Conservation (phyloP, 352 stramenopile genomes). For the Aphanomyces invadans region DNA sequence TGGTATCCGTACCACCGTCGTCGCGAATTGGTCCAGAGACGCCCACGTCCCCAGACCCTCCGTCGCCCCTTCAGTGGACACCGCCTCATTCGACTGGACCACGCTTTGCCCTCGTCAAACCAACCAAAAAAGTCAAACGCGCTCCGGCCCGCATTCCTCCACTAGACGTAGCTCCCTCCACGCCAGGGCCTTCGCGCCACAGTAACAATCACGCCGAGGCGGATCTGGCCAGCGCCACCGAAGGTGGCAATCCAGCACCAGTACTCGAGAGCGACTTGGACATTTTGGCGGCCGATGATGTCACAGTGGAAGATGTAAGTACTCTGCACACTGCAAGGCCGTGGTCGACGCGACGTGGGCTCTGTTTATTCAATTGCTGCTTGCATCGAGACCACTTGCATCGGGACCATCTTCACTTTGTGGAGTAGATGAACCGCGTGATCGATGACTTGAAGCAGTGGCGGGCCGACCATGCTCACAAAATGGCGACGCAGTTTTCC, state of each 20-base stretch:
- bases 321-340: background rate
- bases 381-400: background rate
- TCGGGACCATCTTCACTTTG: too few species aligned
- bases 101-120: constrained; percentile 4
- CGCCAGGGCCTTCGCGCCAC: background rate
- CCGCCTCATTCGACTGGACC: background rate
- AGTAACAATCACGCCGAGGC: background rate
- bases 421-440: constrained; percentile 20
- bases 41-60: background rate
- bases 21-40: background rate
- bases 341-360: background rate
- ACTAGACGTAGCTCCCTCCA: background rate
- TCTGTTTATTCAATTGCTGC: background rate
- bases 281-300: background rate
- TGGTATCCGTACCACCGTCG: background rate
- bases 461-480: constrained; percentile 12
- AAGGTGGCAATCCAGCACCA: background rate
- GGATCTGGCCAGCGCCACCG: background rate
- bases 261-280: background rate
- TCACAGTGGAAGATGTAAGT: constrained; percentile 5
- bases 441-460: constrained; percentile 6
- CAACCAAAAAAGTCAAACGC: constrained; percentile 6
- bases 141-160: constrained; percentile 11
- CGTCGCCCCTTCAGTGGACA: background rate
- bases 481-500: background rate